Conservation (phyloP, 345 rosid species). For the Kandelia obovata region DNA sequence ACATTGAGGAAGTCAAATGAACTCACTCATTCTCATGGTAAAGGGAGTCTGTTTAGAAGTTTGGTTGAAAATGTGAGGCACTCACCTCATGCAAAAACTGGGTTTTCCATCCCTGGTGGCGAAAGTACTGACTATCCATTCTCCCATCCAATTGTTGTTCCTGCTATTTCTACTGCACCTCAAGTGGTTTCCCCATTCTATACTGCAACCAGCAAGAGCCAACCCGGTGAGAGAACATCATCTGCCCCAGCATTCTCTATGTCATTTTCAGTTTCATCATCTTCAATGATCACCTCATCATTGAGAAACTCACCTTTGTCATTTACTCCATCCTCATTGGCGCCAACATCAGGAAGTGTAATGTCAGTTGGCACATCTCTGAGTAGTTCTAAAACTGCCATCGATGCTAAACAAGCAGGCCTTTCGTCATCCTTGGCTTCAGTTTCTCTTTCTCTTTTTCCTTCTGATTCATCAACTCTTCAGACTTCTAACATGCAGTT, state of each 20-base stretch:
- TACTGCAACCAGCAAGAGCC: conserved; percentile 31
- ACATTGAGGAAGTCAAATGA: conserved; percentile 37
- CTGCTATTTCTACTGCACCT: conserved; percentile 29
- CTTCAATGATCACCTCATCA: conserved; percentile 33
- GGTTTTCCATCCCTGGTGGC: conserved; percentile 25
- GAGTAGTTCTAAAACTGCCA: conserved; percentile 24
- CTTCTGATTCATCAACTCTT: conserved; percentile 31
- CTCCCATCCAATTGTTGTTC: conserved; percentile 29
- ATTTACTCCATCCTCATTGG: conserved; percentile 8
- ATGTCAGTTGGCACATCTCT: conserved; percentile 29
- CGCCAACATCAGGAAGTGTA: conserved; percentile 8
- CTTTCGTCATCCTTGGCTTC: conserved; percentile 24
- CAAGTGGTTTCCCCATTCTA: conserved; percentile 32
- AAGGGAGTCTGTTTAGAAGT: conserved; percentile 26
- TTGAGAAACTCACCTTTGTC: neutral
- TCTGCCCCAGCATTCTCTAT: conserved; percentile 25
- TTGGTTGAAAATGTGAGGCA: conserved; percentile 30
- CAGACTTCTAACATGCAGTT: conserved; percentile 33
- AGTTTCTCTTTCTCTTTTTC: conserved; percentile 23
- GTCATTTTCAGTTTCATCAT: conserved; percentile 38
- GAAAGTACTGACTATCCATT: conserved; percentile 32
- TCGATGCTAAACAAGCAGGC: conserved; percentile 29
- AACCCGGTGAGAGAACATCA: conserved; percentile 37
- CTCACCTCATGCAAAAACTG: conserved; percentile 22
- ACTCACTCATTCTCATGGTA: conserved; percentile 24